phyloP scores from a whole-genome alignment of 164 flowering plant genomes.

The Saururus chinensis region DNA sequence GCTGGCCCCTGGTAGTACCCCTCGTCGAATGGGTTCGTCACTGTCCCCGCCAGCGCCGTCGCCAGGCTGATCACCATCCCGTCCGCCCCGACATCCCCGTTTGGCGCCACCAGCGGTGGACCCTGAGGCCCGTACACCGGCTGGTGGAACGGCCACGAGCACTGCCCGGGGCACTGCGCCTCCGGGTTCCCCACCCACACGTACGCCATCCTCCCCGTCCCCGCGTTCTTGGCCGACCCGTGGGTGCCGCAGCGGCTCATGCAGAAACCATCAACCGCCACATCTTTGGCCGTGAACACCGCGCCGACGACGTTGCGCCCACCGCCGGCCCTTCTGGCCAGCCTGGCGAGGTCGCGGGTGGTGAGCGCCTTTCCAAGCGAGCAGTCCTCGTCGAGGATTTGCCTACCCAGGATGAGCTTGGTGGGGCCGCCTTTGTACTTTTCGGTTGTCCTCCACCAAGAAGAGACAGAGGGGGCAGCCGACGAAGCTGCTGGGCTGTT shows the following conservation, averaged over 20 bases:
- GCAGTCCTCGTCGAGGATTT: constrained; percentile 31
- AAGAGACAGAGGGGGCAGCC: constrained; percentile 44
- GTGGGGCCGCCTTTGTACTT: constrained; percentile 38
- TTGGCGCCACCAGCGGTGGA: constrained; percentile 63
- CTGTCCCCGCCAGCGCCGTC: constrained; percentile 61
- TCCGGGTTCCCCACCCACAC: constrained; percentile 84
- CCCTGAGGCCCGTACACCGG: constrained; percentile 77
- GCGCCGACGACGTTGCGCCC: constrained; percentile 21
- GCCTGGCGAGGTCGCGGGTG: constrained; percentile 17
- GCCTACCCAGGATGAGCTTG: constrained; percentile 35
- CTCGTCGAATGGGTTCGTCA: constrained; percentile 60
- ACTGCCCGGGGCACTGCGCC: constrained; percentile 75
- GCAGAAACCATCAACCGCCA: constrained; percentile 44
- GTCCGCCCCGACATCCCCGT: constrained; percentile 77
- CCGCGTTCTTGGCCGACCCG: constrained; percentile 20
- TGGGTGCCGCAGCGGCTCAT: constrained; percentile 46
- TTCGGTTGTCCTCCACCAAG: constrained; percentile 61
- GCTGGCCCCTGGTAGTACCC: constrained; percentile 74
- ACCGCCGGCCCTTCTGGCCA: constrained; percentile 21
- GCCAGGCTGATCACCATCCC: constrained; percentile 82
- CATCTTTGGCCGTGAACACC: constrained; percentile 53
- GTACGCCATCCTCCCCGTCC: constrained; percentile 24
- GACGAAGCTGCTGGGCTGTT: constrained; percentile 14
- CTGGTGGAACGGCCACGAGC: constrained; percentile 92
- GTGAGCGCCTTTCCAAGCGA: constrained; percentile 46